Evolutionary conservation across 2,329 filamentous ascomycete genomes (phyloP), one percentile per base, ranked within the genome.

Genomic region (Penicillium sclerotigenum): DNA sequence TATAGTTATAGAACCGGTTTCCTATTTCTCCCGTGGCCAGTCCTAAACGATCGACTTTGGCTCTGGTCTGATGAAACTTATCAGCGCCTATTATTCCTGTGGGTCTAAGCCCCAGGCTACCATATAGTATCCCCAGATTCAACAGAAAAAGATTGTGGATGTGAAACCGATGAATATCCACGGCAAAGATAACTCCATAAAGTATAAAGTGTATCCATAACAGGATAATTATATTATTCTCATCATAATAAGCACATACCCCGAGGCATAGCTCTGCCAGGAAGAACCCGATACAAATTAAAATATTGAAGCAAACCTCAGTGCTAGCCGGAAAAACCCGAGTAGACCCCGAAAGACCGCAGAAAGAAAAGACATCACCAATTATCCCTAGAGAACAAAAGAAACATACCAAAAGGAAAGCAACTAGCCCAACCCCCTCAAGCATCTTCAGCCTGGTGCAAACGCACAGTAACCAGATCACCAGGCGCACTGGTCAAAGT

Each of bases 381-480:
- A 38, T 8, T 16, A 29, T 4, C 1, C 8, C 13, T 14, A 37
- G 6, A n/a, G 29, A 37, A 34, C 0, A 4, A 33, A 14, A 38
- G 11, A 22, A 16, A 16, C 16, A 16, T 2, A 26, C 16, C 29
- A 26, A 29, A 22, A 45, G 7, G 11, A 22, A 43, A 33, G 11
- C 11, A 36, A 48, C 26, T 14, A 22, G 22, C 14, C 2, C 16
- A 33, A 26, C 4, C 18, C 34, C 36, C 16, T 54, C 14, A 64
- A 28, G 57, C 62, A 46, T 63, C 59, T 24, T 54, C 59, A 18
- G 60, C 69, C 58, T 69, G 64, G 52, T 67, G 69, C 58, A 72
- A 56, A 34, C 69, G 59, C n/a, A 72, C 68, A 47, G 64, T 66
- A n/a, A 71, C 64, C 33, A 62, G 58, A 57, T 70, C 67, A 20